phyloP scores from a whole-genome alignment of 805 yeast species.

The Metschnikowia chrysomelidarum region DNA sequence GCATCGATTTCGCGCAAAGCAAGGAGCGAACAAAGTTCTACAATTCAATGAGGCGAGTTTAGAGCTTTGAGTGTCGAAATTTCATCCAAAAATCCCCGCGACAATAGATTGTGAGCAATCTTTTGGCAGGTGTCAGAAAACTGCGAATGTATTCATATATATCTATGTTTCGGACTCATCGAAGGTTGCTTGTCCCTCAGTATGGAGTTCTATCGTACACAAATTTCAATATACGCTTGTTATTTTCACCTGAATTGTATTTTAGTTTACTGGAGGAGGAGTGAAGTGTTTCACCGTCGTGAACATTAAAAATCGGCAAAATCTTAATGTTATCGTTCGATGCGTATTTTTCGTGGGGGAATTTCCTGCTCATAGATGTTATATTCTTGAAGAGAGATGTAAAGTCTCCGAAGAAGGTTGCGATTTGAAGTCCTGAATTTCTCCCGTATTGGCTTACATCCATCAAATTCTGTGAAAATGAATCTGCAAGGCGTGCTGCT shows the following conservation, averaged over 20 bases:
- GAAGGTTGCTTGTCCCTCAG: no score
- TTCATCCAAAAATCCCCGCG: no score
- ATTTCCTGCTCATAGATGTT: conserved; percentile 2
- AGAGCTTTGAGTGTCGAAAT: no score
- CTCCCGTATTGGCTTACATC: conserved; percentile 13
- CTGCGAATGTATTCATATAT: no score
- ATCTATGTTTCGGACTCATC: no score
- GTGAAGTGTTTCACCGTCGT: conserved; percentile 13
- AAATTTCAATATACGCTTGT: conserved; percentile 6
- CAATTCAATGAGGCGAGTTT: no score
- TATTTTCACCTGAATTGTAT: not conserved
- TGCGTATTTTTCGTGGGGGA: conserved; percentile 7
- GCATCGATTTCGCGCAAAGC: conserved; percentile 69
- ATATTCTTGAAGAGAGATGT: conserved; percentile 14
- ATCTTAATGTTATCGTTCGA: conserved; percentile 13
- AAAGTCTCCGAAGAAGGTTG: conserved; percentile 14
- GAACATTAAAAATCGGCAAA: conserved; percentile 11
- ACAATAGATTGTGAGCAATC: no score
- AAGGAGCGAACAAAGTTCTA: conserved; percentile 21
- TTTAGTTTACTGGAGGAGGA: not conserved
- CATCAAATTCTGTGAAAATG: conserved; percentile 3
- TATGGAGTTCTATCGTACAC: conserved; percentile 8
- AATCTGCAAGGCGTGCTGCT: conserved; percentile 1
- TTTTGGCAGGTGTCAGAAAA: no score
- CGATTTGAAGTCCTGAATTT: conserved; percentile 11